Percentiles rank a stretch among this genome's conserved stretches.
phyloP scores from a whole-genome alignment of 192 early-diverging fungal species.

The Helicostylum pulchrum region DNA sequence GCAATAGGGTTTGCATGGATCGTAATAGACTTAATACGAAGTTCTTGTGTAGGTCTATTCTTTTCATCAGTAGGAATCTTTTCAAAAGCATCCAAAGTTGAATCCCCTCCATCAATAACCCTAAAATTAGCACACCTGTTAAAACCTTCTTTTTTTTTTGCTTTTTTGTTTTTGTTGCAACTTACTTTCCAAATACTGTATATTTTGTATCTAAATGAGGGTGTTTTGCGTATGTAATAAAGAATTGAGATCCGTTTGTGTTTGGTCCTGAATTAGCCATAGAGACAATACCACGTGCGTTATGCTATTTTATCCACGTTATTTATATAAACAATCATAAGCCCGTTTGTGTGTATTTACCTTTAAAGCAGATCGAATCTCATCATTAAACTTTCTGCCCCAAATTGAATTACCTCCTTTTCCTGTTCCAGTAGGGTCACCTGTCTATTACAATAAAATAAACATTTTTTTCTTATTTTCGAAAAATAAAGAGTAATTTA shows the following conservation, averaged over 20 bases:
- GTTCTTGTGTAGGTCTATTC: slow-evolving; percentile 72
- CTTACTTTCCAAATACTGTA: slow-evolving; percentile 84
- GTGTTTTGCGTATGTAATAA: slow-evolving; percentile 87
- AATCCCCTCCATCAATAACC: slow-evolving; percentile 84
- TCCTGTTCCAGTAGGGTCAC: slow-evolving; percentile 83
- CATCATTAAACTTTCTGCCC: slow-evolving; percentile 78
- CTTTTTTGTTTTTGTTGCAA: slow-evolving; percentile 2
- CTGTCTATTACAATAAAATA: slow-evolving; percentile 51
- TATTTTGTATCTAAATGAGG: slow-evolving; percentile 89
- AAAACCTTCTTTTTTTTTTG: background rate
- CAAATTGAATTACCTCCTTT: slow-evolving; percentile 88
- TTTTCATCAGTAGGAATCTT: slow-evolving; percentile 83
- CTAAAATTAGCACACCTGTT: slow-evolving; percentile 41
- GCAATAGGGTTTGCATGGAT: slow-evolving; percentile 96
- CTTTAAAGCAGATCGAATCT: slow-evolving; percentile 73
- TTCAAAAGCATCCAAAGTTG: slow-evolving; percentile 82
- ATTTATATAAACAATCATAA: background rate
- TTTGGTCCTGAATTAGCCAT: slow-evolving; percentile 93
- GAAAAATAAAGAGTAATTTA: slow-evolving; percentile 12
- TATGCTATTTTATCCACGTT: slow-evolving; percentile 56
- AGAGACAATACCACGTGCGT: slow-evolving; percentile 80
- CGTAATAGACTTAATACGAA: slow-evolving; percentile 71
- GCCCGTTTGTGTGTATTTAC: slow-evolving; percentile 31
- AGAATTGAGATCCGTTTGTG: slow-evolving; percentile 88
- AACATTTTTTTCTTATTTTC: background rate